Evolutionary conservation across 208 protist genomes (phyloP).

Genomic region (Crithidia expoeki): DNA sequence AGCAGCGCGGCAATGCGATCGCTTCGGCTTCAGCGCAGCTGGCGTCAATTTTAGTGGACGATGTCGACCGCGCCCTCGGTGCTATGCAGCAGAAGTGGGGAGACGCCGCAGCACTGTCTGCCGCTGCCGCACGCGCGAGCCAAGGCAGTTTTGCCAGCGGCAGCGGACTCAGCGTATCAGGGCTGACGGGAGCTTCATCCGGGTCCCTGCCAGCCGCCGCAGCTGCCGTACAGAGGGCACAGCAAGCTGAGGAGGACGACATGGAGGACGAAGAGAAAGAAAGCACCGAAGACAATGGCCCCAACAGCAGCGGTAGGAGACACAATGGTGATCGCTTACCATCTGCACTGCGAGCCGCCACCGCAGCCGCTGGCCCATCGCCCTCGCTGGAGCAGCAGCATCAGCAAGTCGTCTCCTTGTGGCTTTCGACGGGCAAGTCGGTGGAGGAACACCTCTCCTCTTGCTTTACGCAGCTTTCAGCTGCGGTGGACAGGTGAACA

Average conservation of each 20-base stretch:
- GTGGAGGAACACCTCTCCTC: slow-evolving; percentile 46
- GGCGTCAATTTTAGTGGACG: slow-evolving; percentile 70
- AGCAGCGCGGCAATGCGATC: background rate
- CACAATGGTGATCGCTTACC: background rate
- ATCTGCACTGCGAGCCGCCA: background rate
- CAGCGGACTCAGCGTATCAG: background rate
- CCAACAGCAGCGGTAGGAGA: background rate
- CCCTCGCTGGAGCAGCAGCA: slow-evolving; percentile 39
- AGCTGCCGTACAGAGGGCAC: background rate
- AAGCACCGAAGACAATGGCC: background rate
- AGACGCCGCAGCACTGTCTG: slow-evolving; percentile 27
- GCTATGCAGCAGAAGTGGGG: slow-evolving; percentile 76
- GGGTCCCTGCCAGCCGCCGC: background rate
- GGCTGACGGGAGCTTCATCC: background rate
- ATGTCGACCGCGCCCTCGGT: slow-evolving; percentile 72
- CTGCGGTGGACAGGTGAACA: slow-evolving; percentile 74
- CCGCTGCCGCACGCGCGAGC: background rate
- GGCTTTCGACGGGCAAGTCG: slow-evolving; percentile 48
- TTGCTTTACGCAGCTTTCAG: slow-evolving; percentile 63
- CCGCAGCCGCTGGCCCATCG: slow-evolving; percentile 6
- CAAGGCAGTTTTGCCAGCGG: no score
- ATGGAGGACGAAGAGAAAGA: slow-evolving; percentile 19
- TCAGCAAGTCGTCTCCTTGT: slow-evolving; percentile 34
- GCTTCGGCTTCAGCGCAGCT: slow-evolving; percentile 30
- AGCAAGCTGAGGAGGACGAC: slow-evolving; percentile 9